These are phyloP conservation scores for Ophiosphaerella narmari DNA, from an alignment of 2,329 filamentous ascomycete genomes.

Conservation along the genomic window DNA sequence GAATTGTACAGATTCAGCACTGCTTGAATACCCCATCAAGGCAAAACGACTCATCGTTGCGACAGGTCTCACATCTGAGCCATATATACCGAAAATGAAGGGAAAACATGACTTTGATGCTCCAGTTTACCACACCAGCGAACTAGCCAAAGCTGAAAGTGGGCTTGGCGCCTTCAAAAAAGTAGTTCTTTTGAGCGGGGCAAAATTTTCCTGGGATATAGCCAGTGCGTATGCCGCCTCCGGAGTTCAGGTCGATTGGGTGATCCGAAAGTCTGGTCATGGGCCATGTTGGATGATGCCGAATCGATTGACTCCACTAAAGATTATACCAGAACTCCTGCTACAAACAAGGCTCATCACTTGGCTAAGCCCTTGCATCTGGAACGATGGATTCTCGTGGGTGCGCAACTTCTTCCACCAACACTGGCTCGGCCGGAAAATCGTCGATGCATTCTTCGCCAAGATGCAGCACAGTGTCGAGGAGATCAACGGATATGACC, in stretches of 20 bases:
- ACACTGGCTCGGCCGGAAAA: constrained; percentile 58
- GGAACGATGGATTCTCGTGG: constrained; percentile 67
- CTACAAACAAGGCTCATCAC: constrained; percentile 68
- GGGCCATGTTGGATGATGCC: constrained; percentile 65
- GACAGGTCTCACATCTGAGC: constrained; percentile 65
- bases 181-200: constrained; percentile 61
- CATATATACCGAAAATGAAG: constrained; percentile 58
- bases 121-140: constrained; percentile 62
- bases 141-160: constrained; percentile 54
- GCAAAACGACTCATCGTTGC: constrained; percentile 62
- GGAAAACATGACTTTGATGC: constrained; percentile 58
- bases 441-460: constrained; percentile 62
- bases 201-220: constrained; percentile 68
- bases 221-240: constrained; percentile 59
- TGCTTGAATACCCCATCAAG: constrained; percentile 17
- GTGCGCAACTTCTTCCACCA: constrained; percentile 62
- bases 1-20: neutral
- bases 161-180: constrained; percentile 41
- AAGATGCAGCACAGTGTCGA: constrained; percentile 59
- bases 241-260: constrained; percentile 61
- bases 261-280: constrained; percentile 61
- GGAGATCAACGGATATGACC: constrained; percentile 51
- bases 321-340: constrained; percentile 68
- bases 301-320: constrained; percentile 67
- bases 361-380: constrained; percentile 76